Conservation (phyloP, 1,139 yeast genomes). For the Saccharomyces pastorianus region DNA sequence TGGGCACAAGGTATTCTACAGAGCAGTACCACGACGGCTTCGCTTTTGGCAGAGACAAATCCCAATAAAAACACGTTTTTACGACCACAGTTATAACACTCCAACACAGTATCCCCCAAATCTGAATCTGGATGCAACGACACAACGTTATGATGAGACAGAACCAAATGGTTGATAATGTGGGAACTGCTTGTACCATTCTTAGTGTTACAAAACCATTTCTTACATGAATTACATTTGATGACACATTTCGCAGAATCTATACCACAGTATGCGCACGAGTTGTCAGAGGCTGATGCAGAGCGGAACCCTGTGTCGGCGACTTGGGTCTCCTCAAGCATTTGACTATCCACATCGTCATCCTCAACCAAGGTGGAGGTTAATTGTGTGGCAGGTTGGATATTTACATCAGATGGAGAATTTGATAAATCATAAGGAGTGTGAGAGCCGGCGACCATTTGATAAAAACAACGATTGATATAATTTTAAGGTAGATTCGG, state of each 20-base stretch:
- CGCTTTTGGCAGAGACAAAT: conserved; percentile 79
- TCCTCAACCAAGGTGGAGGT: conserved; percentile 1
- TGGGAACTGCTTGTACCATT: conserved; percentile 60
- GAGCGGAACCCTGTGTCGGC: background rate
- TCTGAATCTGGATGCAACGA: conserved; percentile 73
- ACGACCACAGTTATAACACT: conserved; percentile 87
- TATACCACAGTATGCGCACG: conserved; percentile 75
- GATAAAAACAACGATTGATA: background rate
- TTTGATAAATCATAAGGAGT: background rate
- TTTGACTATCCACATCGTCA: conserved; percentile 1
- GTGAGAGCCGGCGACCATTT: background rate
- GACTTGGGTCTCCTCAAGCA: conserved; percentile 4
- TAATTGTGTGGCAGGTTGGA: background rate
- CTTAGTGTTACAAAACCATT: conserved; percentile 89
- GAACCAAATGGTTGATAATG: conserved; percentile 76
- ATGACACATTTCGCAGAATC: conserved; percentile 59
- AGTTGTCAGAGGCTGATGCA: conserved; percentile 31
- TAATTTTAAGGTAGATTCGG: background rate
- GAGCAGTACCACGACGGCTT: conserved; percentile 76
- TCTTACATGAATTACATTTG: conserved; percentile 67
- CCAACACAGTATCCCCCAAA: conserved; percentile 75
- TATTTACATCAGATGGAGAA: background rate
- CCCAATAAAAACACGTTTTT: conserved; percentile 77
- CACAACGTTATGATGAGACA: conserved; percentile 70
- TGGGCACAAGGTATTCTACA: conserved; percentile 90